Evolutionary conservation across 305 asterid genomes (phyloP).

Genomic region (Ajuga reptans): DNA sequence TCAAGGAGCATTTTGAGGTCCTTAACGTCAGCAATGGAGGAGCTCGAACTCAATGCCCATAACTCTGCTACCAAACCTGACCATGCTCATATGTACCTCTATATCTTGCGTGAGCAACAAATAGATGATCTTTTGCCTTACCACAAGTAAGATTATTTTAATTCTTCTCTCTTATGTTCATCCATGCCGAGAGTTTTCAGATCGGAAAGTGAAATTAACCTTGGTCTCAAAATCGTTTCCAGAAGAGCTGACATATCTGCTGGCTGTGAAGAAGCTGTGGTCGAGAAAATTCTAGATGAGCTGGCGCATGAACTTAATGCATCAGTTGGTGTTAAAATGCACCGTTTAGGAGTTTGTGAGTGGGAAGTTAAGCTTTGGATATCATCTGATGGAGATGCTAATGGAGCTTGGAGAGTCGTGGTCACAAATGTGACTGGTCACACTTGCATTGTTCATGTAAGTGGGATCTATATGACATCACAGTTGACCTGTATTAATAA

Average conservation of each 20-base stretch:
- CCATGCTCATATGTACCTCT: slow-evolving; percentile 91
- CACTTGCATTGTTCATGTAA: slow-evolving; percentile 91
- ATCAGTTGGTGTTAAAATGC: slow-evolving; percentile 84
- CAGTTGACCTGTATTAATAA: not conserved
- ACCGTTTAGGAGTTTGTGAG: slow-evolving; percentile 82
- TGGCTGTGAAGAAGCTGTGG: slow-evolving; percentile 58
- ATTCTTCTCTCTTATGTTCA: not conserved
- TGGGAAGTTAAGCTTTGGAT: slow-evolving; percentile 95
- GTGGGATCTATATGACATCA: slow-evolving; percentile 19
- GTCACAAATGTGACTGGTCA: slow-evolving; percentile 85
- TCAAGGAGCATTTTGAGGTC: slow-evolving; percentile 89
- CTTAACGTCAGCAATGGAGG: slow-evolving; percentile 86
- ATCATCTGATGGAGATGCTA: slow-evolving; percentile 81
- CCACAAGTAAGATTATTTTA: slow-evolving; percentile 50
- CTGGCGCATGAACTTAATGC: slow-evolving; percentile 63
- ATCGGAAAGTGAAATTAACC: slow-evolving; percentile 14
- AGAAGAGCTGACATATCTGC: slow-evolving; percentile 48
- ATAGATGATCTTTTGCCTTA: slow-evolving; percentile 79
- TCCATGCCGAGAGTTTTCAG: not conserved
- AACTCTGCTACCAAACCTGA: slow-evolving; percentile 73
- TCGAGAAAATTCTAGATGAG: slow-evolving; percentile 58
- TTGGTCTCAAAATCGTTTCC: slow-evolving; percentile 27
- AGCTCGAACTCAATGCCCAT: slow-evolving; percentile 91
- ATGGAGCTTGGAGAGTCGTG: slow-evolving; percentile 95
- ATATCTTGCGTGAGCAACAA: slow-evolving; percentile 75